Conservation (phyloP, 106 monocot species). For the Narthecium ossifragum region DNA sequence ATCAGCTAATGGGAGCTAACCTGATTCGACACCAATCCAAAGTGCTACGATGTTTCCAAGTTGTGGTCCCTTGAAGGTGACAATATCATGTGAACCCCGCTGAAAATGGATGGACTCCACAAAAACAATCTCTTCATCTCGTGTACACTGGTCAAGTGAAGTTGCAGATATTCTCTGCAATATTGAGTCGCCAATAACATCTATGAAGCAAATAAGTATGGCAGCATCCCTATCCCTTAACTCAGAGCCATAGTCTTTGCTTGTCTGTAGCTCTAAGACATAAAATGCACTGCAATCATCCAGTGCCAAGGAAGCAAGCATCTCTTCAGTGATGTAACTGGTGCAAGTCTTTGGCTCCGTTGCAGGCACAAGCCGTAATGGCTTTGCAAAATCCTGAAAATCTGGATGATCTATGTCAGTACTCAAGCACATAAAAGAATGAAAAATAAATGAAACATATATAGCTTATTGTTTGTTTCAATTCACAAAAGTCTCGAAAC, state of each 20-base stretch:
- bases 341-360: constrained; percentile 27
- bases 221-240: constrained; percentile 56
- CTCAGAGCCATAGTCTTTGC: constrained; percentile 71
- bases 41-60: constrained; percentile 56
- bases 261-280: constrained; percentile 61
- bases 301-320: constrained; percentile 27
- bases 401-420: no score
- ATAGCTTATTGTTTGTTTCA: no score
- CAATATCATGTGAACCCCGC: constrained; percentile 59
- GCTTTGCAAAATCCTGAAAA: constrained; percentile 65
- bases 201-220: constrained; percentile 66
- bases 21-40: constrained; percentile 95
- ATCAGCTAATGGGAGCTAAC: constrained; percentile 18
- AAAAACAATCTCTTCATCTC: constrained; percentile 8
- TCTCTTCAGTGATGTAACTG: constrained; percentile 20
- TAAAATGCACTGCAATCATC: constrained; percentile 51
- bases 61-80: constrained; percentile 54
- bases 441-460: no score
- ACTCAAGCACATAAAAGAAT: no score
- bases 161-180: constrained; percentile 58
- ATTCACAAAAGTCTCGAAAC: no score
- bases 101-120: constrained; percentile 47
- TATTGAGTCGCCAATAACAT: constrained; percentile 47
- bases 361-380: constrained; percentile 46
- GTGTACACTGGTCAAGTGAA: constrained; percentile 15